Conservation (phyloP, 2,329 filamentous ascomycete genomes). For the Tolypocladium ophioglossoides region DNA sequence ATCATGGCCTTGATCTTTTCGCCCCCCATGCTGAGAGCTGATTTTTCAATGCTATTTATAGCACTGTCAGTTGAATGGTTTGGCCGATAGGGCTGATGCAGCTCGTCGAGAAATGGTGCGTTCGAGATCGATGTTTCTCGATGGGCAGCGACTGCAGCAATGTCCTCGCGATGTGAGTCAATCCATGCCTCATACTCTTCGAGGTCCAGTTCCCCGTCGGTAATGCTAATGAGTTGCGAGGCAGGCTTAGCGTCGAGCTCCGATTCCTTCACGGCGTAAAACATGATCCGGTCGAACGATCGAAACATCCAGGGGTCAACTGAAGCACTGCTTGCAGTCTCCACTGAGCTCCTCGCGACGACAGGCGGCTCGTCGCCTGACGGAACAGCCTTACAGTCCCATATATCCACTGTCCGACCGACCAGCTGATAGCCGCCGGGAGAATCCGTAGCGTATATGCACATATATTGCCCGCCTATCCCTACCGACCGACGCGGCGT, state of each 20-base stretch:
- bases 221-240: slow-evolving; percentile 14
- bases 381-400: slow-evolving; percentile 13
- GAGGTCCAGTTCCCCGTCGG: slow-evolving; percentile 17
- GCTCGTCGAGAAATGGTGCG: slow-evolving; percentile 17
- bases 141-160: slow-evolving; percentile 8
- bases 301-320: slow-evolving; percentile 17
- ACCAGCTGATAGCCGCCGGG: slow-evolving; percentile 27
- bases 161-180: slow-evolving; percentile 14
- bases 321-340: neutral
- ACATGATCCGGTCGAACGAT: slow-evolving; percentile 22
- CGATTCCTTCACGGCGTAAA: slow-evolving; percentile 17
- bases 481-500: slow-evolving; percentile 24
- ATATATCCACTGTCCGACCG: slow-evolving; percentile 22
- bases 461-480: slow-evolving; percentile 26
- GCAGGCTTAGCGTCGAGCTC: slow-evolving; percentile 13
- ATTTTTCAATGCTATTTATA: neutral
- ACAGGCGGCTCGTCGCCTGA: neutral
- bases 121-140: slow-evolving; percentile 15
- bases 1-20: slow-evolving; percentile 17
- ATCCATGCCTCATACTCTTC: slow-evolving; percentile 21
- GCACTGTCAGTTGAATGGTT: neutral
- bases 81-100: slow-evolving; percentile 14
- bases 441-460: slow-evolving; percentile 26
- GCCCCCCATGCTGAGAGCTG: neutral
- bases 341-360: too few relatives aligned